Evolutionary conservation across 768 basidiomycete species (phyloP), one percentile per base, ranked within the genome.

Genomic region (Termitomyces heimii): DNA sequence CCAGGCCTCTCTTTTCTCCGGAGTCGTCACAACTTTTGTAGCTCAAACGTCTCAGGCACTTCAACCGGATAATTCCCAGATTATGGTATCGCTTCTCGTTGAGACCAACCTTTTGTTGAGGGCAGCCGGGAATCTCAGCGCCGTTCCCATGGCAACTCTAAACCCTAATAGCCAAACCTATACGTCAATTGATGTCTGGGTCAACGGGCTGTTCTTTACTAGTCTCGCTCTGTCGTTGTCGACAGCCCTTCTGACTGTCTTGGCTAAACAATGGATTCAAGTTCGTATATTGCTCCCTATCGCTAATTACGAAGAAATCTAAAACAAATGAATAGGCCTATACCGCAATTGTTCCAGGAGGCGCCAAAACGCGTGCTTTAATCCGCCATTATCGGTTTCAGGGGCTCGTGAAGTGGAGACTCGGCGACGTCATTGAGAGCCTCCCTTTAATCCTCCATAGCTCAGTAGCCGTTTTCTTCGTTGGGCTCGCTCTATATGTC

Each of bases 1-100:
- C 26, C 24, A 65, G 64, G 64, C 59, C 7, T 56, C 60, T 43
- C 63, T 65, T 35, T 65, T 64, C 46, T 65, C 63, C 4, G 58
- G 45, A 16, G 63, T 64, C 3, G 60, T 64, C 43, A 62, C 65
- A 8, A 54, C 65, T 2, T 66, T 66, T 31, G 51, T 66, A 3
- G 63, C 58, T 5, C 63, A 66, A 56, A 60, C 59, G 3, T 62
- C 63, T 31, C 61, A 60, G 28, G 56, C 42, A 16, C 59, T 66
- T n/a, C 58, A 56, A 31, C 53, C 60, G n/a, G 55, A 66, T 47
- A 52, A 57, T 45, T 37, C 39, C 29, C 53, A 48, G 37, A 34
- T 57, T 10, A 44, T 32, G 32, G 39, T 40, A 8, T 45, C 57
- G 4, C 51, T 58, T 8, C 34, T 54, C 13, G 12, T 26, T 32